These are phyloP conservation scores for Senecio squalidus DNA, from an alignment of 140 eudicot genomes.

Conservation along the genomic window DNA sequence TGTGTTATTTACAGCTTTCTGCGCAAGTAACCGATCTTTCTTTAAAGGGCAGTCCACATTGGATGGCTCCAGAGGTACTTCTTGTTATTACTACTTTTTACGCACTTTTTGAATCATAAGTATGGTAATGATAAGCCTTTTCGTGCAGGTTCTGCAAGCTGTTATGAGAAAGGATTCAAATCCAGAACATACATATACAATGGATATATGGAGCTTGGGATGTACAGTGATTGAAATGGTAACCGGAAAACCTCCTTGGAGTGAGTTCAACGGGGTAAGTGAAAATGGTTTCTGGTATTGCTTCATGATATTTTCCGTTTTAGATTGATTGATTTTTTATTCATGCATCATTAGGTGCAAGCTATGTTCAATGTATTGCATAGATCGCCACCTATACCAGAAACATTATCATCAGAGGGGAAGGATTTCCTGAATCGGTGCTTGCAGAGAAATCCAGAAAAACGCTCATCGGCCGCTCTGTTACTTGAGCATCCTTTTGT, in stretches of 20 bases:
- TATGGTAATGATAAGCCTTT: not conserved
- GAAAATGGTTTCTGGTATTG: not conserved
- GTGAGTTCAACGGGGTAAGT: constrained; percentile 51
- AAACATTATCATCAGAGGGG: constrained; percentile 75
- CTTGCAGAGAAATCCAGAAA: constrained; percentile 77
- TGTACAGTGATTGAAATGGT: constrained; percentile 93
- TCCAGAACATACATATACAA: constrained; percentile 65
- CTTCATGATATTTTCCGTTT: not conserved
- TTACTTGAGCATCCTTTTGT: constrained; percentile 80
- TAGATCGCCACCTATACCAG: constrained; percentile 70
- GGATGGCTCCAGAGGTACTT: constrained; percentile 99
- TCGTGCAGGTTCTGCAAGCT: constrained; percentile 75
- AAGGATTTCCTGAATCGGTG: constrained; percentile 74
- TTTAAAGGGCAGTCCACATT: constrained; percentile 86
- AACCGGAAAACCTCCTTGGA: constrained; percentile 95
- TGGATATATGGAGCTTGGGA: constrained; percentile 98
- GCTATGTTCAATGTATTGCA: constrained; percentile 77
- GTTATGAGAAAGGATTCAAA: constrained; percentile 56
- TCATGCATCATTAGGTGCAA: constrained; percentile 48
- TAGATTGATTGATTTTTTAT: not conserved
- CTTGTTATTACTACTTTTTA: not conserved
- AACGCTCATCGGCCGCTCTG: constrained; percentile 59
- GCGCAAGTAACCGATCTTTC: constrained; percentile 55
- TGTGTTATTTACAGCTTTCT: constrained; percentile 53
- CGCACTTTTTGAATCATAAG: not conserved